Evolutionary conservation across 1,284 basidiomycete genomes (phyloP).

Genomic region (Ustilago curta): DNA sequence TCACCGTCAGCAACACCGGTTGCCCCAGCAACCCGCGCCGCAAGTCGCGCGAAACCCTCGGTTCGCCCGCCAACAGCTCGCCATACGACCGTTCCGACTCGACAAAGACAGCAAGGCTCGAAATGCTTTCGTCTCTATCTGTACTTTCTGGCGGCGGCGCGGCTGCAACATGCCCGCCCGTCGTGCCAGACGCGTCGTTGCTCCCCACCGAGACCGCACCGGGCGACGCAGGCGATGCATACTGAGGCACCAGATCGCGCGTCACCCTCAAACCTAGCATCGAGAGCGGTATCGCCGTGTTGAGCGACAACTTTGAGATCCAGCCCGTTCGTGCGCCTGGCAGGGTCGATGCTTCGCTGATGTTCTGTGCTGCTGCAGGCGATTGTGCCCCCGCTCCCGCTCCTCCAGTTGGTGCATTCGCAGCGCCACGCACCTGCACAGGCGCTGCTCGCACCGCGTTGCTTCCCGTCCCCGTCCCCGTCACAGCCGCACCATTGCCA

Average conservation of each 20-base stretch:
- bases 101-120: conserved; percentile 21
- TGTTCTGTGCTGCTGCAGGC: neutral
- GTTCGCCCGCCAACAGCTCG: conserved; percentile 40
- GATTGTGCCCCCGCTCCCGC: neutral
- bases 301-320: conserved; percentile 30
- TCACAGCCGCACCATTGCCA: no score
- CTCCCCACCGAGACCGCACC: conserved; percentile 9
- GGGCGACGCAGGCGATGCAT: conserved; percentile 31
- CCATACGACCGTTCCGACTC: conserved; percentile 55
- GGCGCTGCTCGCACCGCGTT: conserved; percentile 1
- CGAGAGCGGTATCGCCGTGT: conserved; percentile 34
- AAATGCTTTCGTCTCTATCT: neutral
- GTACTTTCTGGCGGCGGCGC: neutral
- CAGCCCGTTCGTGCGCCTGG: conserved; percentile 40
- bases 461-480: no score
- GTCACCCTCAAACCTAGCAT: conserved; percentile 35
- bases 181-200: conserved; percentile 9
- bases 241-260: conserved; percentile 42
- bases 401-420: neutral
- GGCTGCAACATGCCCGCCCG: neutral
- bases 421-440: neutral
- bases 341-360: conserved; percentile 1
- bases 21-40: conserved; percentile 32
- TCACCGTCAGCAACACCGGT: neutral
- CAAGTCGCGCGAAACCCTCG: conserved; percentile 46